A percentile compares a stretch with the other conserved stretches of the same genome.
These are phyloP conservation scores for Solanum bulbocastanum DNA, from an alignment of 257 asterid genomes.

Conservation along the genomic window DNA sequence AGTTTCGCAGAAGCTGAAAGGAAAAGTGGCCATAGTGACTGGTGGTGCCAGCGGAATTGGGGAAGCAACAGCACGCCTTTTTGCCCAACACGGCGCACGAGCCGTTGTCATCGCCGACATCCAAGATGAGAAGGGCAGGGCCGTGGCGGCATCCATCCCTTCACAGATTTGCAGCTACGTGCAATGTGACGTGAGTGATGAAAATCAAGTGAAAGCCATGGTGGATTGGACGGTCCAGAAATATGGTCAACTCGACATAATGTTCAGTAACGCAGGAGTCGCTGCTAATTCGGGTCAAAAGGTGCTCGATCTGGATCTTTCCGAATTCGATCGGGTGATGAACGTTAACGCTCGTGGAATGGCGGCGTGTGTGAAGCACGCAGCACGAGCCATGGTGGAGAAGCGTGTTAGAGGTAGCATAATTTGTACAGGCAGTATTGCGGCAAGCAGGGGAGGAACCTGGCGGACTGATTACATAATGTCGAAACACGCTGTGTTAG, in stretches of 20 bases:
- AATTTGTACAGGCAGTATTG: constrained; percentile 26
- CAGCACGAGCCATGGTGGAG: constrained; percentile 18
- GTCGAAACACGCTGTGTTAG: constrained; percentile 32
- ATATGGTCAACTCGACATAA: constrained; percentile 29
- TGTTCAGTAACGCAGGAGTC: constrained; percentile 42
- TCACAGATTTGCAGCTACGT: constrained; percentile 18
- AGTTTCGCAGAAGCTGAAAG: constrained; percentile 10
- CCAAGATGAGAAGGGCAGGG: constrained; percentile 25
- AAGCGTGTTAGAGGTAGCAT: constrained; percentile 10
- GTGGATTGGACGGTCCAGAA: constrained; percentile 21
- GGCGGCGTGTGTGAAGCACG: constrained; percentile 14
- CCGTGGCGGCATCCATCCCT: constrained; percentile 36
- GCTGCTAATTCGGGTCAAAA: constrained; percentile 12
- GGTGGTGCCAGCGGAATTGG: constrained; percentile 45
- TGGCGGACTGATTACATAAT: constrained; percentile 16
- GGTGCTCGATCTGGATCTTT: constrained; percentile 23
- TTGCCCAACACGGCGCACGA: constrained; percentile 31
- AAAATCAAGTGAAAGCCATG: constrained; percentile 30
- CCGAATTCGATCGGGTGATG: constrained; percentile 7
- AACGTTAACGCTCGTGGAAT: constrained; percentile 21
- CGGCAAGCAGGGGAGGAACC: constrained; percentile 2
- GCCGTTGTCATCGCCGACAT: constrained; percentile 43
- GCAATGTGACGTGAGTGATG: constrained; percentile 36
- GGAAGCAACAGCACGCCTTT: constrained; percentile 25
- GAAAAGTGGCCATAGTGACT: constrained; percentile 38